Evolutionary conservation across 495 filamentous ascomycete genomes (phyloP), one percentile per base, ranked within the genome.

Genomic region (Penicillium maclennaniae): DNA sequence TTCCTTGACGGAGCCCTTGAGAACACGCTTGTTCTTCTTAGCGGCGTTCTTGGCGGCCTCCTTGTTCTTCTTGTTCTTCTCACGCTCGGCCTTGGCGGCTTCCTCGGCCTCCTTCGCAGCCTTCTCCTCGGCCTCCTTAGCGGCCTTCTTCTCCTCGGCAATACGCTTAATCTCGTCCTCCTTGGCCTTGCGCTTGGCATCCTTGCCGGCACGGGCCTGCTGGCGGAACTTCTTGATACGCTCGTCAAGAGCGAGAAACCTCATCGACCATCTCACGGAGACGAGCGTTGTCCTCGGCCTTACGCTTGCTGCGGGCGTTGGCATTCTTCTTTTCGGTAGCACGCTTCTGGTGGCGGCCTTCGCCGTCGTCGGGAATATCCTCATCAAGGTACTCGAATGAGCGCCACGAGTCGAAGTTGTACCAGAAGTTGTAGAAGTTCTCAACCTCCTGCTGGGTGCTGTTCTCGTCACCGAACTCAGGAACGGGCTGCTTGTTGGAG

Each of bases 11-110:
- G 87, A 87, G 28, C 81, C 83, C 66, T 92, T 88, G 53, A 97
- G 80, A 31, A 97, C 89, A 77, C 93, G 87, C 78, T 96, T 95
- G 78, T 98, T 97, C 87, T 97, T 97, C 89, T 98, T 98, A 59
- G 92, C 84, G 4, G 95, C 92, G 67, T 88, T 96, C 84, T 98
- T 98, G 6, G 88, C 88, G 28, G 92, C 93, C 70, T 98, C 93
- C 75, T 96, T 96, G 41, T 89, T 87, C 81, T 98, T 97, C 85
- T 97, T 97, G 70, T 81, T 82, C 61, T 89, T 83, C 53, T 86
- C 89, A 51, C 84, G 84, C 46, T 90, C 83, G 16, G 80, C 80
- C 77, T 93, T 95, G 56, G 90, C 91, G 36, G 84, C 80, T 60
- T 87, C 91, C 70, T 95, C 95, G 23, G 87, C 87, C 52, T 91